A percentile compares a stretch with the other conserved stretches of the same genome.
These are phyloP conservation scores for Cucumis cinereus DNA, from an alignment of 306 rosid genomes.

Conservation along the genomic window DNA sequence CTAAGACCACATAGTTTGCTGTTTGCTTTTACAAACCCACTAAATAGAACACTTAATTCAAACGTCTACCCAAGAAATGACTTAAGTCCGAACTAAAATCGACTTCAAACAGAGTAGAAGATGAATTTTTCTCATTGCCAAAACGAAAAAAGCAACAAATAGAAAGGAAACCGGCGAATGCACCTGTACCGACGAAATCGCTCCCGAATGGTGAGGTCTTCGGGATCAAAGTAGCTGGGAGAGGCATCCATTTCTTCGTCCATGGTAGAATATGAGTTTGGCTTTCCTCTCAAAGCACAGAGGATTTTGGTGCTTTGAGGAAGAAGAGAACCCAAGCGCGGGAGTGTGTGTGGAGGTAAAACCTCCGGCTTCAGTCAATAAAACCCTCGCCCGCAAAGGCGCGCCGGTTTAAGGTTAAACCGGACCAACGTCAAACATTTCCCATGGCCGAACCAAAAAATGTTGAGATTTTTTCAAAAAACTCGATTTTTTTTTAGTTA, in stretches of 20 bases:
- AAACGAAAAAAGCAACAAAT: not conserved
- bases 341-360: not conserved
- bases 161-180: not conserved
- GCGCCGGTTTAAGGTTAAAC: not conserved
- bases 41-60: not conserved
- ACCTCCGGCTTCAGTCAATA: not conserved
- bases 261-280: not conserved
- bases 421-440: not conserved
- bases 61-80: not conserved
- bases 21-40: not conserved
- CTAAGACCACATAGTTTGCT: not conserved
- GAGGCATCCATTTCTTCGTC: slow-evolving; percentile 16
- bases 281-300: not conserved
- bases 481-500: no score
- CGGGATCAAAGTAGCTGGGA: slow-evolving; percentile 55
- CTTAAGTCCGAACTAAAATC: not conserved
- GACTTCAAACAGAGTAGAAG: not conserved
- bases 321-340: not conserved
- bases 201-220: slow-evolving; percentile 51
- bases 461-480: no score
- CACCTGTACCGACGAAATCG: slow-evolving; percentile 79
- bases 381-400: not conserved
- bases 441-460: not conserved
- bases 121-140: no score
- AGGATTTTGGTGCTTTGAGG: not conserved